Base-by-base conservation (phyloP, 108 stramenopile species). In the Nitzschia sp. region DNA sequence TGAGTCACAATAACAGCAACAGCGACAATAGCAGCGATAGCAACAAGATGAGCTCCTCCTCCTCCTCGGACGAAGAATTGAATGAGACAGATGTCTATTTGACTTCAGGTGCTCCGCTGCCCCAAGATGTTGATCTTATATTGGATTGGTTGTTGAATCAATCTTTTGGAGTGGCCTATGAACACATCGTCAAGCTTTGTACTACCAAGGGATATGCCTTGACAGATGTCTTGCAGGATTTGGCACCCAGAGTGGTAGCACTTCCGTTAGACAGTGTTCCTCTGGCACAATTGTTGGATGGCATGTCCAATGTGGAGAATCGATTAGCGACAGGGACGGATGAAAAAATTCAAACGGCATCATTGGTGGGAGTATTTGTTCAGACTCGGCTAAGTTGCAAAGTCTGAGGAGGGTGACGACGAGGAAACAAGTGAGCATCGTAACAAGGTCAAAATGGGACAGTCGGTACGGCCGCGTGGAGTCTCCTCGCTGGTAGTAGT, bases 71-170 rank as follows among this genome's bases (percentile, higher is more conserved):
- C n/a, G 9, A 31, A 25, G 68, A 44, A 16, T 80, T 95, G 34
- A 76, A 88, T 64, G 87, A 89, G 62, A 69, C 54, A 3, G 60
- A 75, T 61, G 95, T 96, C 17, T 96, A 89, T 65, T 74, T 90
- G 66, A 93, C 92, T 0, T 82, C 85, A 56, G 95, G 95, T 0
- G 89, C 95, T 8, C 92, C 92, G 5, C 59, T 93, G 41, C 95
- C 95, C 4, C 53, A 53, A 22, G 89, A 92, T 76, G 77, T 92
- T 26, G 68, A 81, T 11, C 33, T 34, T 16, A 86, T 91, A 30
- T 47, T 90, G 58, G 62, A 82, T 17, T 83, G 72, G 63, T 57
- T 96, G 21, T 46, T 96, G 74, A 96, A 93, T 64, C 69, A 88
- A 30, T 58, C 63, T 8, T 92, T 92, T 73, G 36, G 59, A 28